Conservation (phyloP, 441 rosid species). For the Euphorbia celastroides region DNA sequence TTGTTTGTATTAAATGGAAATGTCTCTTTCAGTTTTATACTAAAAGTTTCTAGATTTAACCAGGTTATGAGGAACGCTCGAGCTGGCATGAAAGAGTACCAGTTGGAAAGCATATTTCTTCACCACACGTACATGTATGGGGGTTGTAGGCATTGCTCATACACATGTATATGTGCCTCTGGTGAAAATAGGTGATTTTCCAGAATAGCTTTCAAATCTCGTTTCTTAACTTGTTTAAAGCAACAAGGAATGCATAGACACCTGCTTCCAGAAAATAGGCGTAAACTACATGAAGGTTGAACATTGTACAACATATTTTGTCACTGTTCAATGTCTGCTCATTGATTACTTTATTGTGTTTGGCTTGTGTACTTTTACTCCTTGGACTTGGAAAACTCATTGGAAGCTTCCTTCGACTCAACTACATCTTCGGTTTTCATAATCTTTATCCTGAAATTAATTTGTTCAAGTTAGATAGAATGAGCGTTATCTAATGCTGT, state of each 20-base stretch:
- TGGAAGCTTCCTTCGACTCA: not conserved
- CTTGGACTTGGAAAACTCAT: too few relatives aligned
- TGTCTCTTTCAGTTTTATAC: not conserved
- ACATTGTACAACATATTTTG: not conserved
- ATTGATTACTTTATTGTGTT: not conserved
- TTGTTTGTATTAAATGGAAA: not conserved
- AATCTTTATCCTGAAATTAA: not conserved
- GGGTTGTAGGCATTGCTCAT: constrained; percentile 94
- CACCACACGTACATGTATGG: constrained; percentile 95
- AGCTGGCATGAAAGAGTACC: constrained; percentile 81
- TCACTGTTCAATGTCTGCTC: not conserved
- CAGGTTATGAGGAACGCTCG: constrained; percentile 75
- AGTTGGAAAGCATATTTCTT: constrained; percentile 91
- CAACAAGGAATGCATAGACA: constrained; percentile 3
- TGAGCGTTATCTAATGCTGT: not conserved
- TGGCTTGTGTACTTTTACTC: not conserved
- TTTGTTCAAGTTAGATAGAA: not conserved
- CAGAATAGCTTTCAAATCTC: not conserved
- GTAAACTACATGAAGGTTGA: not conserved
- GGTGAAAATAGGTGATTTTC: constrained; percentile 75
- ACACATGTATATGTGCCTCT: constrained; percentile 94
- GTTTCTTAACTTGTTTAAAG: constrained; percentile 2
- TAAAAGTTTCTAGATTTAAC: constrained; percentile 10
- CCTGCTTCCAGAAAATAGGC: not conserved
- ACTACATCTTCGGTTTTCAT: not conserved